phyloP scores from a whole-genome alignment of 2,329 filamentous ascomycete genomes.

The Cladosporium phlei region DNA sequence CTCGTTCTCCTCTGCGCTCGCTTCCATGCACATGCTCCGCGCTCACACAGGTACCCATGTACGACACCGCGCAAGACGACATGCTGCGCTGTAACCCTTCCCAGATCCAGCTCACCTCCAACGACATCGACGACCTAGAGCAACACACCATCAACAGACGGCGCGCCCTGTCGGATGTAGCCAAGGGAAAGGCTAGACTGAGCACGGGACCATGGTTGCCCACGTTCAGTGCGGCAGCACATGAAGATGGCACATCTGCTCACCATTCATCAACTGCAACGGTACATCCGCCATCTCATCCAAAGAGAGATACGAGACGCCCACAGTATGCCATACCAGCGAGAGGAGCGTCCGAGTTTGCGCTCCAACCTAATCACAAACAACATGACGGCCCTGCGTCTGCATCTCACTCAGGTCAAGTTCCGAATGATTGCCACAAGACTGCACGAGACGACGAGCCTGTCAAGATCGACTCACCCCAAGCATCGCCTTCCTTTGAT shows the following conservation, averaged over 20 bases:
- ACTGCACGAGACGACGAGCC: not conserved
- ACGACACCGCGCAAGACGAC: not conserved
- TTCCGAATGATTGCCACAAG: too few species aligned
- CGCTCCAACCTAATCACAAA: not conserved
- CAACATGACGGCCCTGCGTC: too few species aligned
- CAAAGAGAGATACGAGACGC: not conserved
- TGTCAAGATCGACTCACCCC: not conserved
- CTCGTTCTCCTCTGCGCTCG: too few species aligned
- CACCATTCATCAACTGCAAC: not conserved
- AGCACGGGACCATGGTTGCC: slow-evolving; percentile 17
- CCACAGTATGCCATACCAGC: not conserved
- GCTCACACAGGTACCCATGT: not conserved
- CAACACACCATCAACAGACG: slow-evolving; percentile 19
- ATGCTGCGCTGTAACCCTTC: slow-evolving; percentile 30
- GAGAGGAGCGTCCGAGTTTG: not conserved
- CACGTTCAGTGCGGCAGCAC: not conserved
- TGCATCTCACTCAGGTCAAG: not conserved
- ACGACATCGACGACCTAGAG: slow-evolving; percentile 27
- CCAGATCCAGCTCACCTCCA: slow-evolving; percentile 24
- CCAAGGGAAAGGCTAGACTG: slow-evolving; percentile 18
- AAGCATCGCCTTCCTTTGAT: not conserved
- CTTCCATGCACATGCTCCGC: too few species aligned
- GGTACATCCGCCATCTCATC: not conserved
- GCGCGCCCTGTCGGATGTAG: not conserved
- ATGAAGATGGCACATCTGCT: not conserved